Conservation (phyloP, 129 eudicot genomes). For the Glebionis coronaria region DNA sequence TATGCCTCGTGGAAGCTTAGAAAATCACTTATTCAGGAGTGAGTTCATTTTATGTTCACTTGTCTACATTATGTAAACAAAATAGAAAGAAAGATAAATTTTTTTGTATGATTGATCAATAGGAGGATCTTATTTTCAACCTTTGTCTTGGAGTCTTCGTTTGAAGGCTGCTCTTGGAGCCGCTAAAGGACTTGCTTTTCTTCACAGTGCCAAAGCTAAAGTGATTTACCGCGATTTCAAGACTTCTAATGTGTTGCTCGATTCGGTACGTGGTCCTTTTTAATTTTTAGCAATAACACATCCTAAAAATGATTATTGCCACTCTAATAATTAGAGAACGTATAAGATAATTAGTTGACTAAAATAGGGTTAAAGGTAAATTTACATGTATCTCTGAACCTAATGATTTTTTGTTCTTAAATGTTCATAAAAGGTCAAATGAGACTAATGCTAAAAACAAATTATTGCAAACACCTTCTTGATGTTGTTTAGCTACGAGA, state of each 20-base stretch:
- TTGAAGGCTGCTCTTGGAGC: slow-evolving; percentile 90
- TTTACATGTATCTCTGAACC: neutral
- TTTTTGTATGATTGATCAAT: slow-evolving; percentile 14
- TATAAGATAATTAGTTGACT: neutral
- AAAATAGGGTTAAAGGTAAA: neutral
- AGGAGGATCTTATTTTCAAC: slow-evolving; percentile 96
- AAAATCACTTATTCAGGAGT: slow-evolving; percentile 88
- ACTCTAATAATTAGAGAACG: neutral
- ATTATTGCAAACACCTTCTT: neutral
- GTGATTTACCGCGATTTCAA: slow-evolving; percentile 95
- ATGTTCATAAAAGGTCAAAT: neutral
- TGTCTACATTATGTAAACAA: neutral
- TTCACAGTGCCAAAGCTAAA: slow-evolving; percentile 68
- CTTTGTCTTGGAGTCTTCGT: slow-evolving; percentile 87
- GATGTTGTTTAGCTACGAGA: neutral
- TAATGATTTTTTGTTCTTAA: neutral
- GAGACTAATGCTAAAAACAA: too few species aligned
- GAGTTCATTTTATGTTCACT: slow-evolving; percentile 23
- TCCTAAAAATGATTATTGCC: neutral
- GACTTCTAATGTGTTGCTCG: slow-evolving; percentile 82
- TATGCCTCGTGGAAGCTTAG: slow-evolving; percentile 96
- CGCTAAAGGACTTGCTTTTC: slow-evolving; percentile 93
- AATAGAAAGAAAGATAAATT: neutral
- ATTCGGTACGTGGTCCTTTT: slow-evolving; percentile 48
- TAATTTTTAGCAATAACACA: neutral